Base-by-base conservation (phyloP, 2,329 filamentous ascomycete genomes). In the Chrysosporium queenslandicum region DNA sequence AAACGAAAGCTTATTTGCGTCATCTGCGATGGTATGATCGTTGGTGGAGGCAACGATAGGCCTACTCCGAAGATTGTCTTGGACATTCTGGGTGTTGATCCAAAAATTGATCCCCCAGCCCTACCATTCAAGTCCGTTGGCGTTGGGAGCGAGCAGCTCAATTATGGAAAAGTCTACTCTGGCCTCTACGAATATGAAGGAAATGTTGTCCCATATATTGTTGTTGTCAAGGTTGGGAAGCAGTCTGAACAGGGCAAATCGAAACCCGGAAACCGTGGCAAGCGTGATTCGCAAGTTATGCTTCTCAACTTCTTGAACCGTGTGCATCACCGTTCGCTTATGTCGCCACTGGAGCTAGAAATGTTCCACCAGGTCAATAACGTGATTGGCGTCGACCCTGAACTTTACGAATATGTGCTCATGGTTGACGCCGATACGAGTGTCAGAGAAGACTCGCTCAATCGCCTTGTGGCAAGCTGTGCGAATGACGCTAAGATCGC, bases 321-420 rank as follows among this genome's bases (percentile, higher is more conserved):
- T 55, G 92, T 98, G 42, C 92, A 98, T 67, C 87, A 97, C 69
- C 86, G 90, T 57, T 77, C 86, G 1, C 85, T 91, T 0, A 98
- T 98, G 92, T 92, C 85, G 57, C 92, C 92, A 14, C 81, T 98
- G 11, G 92, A 98, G 67, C 75, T 98, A 42, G 92, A 98, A 69
- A 94, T 97, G 77, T 97, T 96, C 75, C 92, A 98, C 65, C 92
- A 98, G 68, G 88, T 98, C 74, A 95, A 96, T 78, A 98, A 98
- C 67, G 87, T 98, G 61, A 98, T 98, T 57, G 92, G 92, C 61
- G 92, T 98, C 14, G 90, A 98, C 61, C 92, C 92, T 2, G 90
- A 96, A 66, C 78, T 98, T 14, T 98, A 98, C 66, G 92, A 98
- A 68, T 98, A 96, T 63, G 77, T 97, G 50, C 77, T 98, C 59